A percentile compares a stretch with the other conserved stretches of the same genome.
Evolutionary conservation across 192 early-diverging fungal genomes (phyloP).

Genomic region (Backusella tarrabulga): DNA sequence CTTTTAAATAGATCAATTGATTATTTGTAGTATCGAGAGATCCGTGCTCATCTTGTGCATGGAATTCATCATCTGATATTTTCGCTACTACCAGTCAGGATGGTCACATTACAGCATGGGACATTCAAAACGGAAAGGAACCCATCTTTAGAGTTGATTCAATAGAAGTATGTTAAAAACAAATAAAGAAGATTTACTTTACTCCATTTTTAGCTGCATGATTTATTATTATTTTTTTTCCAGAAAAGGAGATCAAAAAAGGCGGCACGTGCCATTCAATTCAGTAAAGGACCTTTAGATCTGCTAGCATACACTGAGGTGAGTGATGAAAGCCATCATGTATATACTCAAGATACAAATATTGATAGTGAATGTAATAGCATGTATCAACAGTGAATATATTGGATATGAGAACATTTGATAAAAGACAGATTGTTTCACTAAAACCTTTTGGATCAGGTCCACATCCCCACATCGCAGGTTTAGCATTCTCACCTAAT

Average conservation of each 20-base stretch:
- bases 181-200: not conserved
- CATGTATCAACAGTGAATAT: not conserved
- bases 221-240: not conserved
- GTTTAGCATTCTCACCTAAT: not conserved
- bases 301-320: not conserved
- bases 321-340: not conserved
- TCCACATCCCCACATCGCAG: not conserved
- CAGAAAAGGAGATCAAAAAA: conserved; percentile 2
- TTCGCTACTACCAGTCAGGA: not conserved
- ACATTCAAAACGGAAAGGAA: not conserved
- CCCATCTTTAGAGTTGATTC: not conserved
- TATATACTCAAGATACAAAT: not conserved
- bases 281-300: not conserved
- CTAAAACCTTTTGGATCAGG: not conserved
- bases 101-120: not conserved
- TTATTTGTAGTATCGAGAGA: not conserved
- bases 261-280: not conserved
- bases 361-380: not conserved
- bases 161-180: not conserved
- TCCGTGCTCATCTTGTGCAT: not conserved
- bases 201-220: not conserved
- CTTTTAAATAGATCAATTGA: not conserved
- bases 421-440: not conserved
- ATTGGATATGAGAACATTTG: not conserved
- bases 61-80: conserved; percentile 1